Percentiles rank a stretch among this genome's conserved stretches.
Conservation (phyloP, 1,284 basidiomycete genomes). For the Trametes polyzona region DNA sequence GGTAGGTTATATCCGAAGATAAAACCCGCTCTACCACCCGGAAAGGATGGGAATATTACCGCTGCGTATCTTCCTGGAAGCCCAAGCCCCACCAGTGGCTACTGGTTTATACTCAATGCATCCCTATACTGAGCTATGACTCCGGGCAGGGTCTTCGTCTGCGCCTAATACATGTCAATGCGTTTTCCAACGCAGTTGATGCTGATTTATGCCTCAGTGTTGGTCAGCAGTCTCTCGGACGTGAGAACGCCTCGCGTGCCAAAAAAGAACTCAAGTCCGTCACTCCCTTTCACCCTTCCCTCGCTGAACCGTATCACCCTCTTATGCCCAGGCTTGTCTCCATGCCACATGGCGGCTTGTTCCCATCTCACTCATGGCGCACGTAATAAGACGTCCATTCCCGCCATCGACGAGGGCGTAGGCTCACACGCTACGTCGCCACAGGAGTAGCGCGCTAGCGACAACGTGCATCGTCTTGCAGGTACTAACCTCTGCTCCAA, state of each 20-base stretch:
- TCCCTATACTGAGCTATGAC: no score
- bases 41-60: not conserved
- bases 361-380: slow-evolving; percentile 9
- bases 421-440: slow-evolving; percentile 17
- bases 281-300: slow-evolving; percentile 8
- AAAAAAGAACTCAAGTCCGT: slow-evolving; percentile 14
- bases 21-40: not conserved
- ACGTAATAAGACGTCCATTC: slow-evolving; percentile 15
- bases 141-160: no score
- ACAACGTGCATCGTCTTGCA: not conserved
- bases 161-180: no score
- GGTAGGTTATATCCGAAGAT: not conserved
- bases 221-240: slow-evolving; percentile 22
- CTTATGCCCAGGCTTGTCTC: slow-evolving; percentile 4
- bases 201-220: not conserved
- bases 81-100: no score
- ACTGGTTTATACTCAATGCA: no score
- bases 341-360: not conserved
- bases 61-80: not conserved
- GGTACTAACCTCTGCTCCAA: not conserved
- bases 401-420: not conserved
- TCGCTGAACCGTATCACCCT: slow-evolving; percentile 10
- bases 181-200: not conserved
- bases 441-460: not conserved
- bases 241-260: slow-evolving; percentile 17